Percentiles rank a stretch among this genome's conserved stretches.
phyloP scores from a whole-genome alignment of 768 basidiomycete genomes.

The Boletus eberwhitei region DNA sequence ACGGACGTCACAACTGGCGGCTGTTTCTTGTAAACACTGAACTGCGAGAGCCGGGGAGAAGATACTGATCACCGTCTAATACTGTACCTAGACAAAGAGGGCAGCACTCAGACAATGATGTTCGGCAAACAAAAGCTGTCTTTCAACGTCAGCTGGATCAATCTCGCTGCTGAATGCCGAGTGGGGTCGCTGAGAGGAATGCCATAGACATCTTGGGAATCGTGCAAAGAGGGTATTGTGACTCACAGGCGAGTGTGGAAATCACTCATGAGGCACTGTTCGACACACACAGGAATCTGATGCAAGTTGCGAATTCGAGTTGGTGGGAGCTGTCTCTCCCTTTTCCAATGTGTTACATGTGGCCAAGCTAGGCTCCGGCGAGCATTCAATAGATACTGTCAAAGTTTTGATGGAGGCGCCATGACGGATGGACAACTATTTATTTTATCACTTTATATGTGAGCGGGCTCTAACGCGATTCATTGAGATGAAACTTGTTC shows the following conservation, averaged over 20 bases:
- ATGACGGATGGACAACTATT: too few species aligned
- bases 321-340: too few species aligned
- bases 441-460: too few species aligned
- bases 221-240: too few species aligned
- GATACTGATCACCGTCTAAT: not conserved
- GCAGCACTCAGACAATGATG: not conserved
- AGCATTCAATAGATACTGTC: too few species aligned
- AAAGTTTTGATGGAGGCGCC: too few species aligned
- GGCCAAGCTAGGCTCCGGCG: too few species aligned
- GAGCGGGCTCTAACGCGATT: too few species aligned
- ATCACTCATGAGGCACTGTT: not conserved
- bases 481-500: not conserved
- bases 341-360: too few species aligned
- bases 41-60: not conserved
- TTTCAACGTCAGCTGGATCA: not conserved
- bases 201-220: not conserved
- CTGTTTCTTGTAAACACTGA: conserved; percentile 51
- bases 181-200: not conserved
- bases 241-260: not conserved
- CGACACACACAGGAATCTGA: too few species aligned
- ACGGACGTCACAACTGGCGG: conserved; percentile 39
- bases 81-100: not conserved
- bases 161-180: not conserved
- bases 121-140: not conserved
- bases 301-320: too few species aligned